A percentile compares a stretch with the other conserved stretches of the same genome.
Conservation (phyloP, 805 yeast species). For the Saturnispora saitoi region DNA sequence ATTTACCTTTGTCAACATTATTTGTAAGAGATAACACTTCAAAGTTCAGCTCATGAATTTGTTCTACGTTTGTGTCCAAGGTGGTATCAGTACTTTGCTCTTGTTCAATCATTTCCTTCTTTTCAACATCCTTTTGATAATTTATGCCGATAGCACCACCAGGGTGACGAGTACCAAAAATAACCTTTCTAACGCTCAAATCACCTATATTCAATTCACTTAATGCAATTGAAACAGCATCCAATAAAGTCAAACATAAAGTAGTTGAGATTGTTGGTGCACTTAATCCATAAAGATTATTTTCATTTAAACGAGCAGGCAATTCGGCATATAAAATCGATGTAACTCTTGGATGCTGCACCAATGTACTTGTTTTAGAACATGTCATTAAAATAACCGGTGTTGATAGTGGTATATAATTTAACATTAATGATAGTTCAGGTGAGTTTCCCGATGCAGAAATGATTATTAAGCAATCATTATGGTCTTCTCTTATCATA, state of each 20-base stretch:
- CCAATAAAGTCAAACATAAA: constrained; percentile 64
- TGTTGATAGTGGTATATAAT: constrained; percentile 45
- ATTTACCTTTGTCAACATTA: constrained; percentile 21
- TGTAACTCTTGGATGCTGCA: constrained; percentile 40
- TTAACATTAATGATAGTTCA: constrained; percentile 51
- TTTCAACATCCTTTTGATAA: constrained; percentile 1
- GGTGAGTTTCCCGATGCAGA: constrained; percentile 81
- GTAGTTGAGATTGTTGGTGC: constrained; percentile 88
- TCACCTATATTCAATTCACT: constrained; percentile 60
- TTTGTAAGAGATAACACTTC: constrained; percentile 7
- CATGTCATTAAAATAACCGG: constrained; percentile 61
- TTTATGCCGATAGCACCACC: constrained; percentile 82
- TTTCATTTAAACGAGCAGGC: constrained; percentile 50
- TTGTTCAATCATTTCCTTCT: neutral
- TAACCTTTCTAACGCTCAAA: constrained; percentile 38
- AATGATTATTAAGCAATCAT: constrained; percentile 54
- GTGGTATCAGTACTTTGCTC: neutral
- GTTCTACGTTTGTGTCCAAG: neutral
- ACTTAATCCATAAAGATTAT: constrained; percentile 62
- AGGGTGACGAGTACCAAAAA: constrained; percentile 72
- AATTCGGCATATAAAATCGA: constrained; percentile 55
- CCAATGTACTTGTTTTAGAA: constrained; percentile 44
- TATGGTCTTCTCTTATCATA: constrained; percentile 42
- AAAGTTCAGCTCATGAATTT: neutral
- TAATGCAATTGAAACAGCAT: constrained; percentile 67